Base-by-base conservation (phyloP, 1,139 yeast species). In the Suhomyces terraborum region DNA sequence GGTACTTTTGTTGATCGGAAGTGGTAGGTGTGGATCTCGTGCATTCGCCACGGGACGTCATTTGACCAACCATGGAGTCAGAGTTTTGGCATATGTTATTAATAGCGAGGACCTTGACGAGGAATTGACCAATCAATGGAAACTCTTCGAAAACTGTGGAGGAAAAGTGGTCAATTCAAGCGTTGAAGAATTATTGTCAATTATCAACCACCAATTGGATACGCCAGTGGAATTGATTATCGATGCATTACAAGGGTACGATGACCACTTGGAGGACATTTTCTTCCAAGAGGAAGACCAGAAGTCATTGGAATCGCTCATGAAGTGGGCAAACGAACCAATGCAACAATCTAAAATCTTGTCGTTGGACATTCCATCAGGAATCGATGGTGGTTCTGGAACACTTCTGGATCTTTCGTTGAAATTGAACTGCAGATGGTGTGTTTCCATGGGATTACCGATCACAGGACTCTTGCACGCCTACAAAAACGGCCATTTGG, bases 301-400 rank as follows among this genome's bases (percentile, higher is more conserved):
- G 21, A 46, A 41, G 28, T 57, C 66, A 21, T 76, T 79, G n/a
- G 52, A 55, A 7, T 56, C 64, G n/a, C 54, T 84, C 18, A 73
- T 87, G 21, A 64, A 64, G 13, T 89, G 96, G 96, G 79, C 86
- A 47, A 84, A 85, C 49, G 67, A 67, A 36, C 75, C 75, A n/a
- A 58, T 58, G 10, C 69, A 67, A 29, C 66, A 66, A 34, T 66
- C 75, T 7, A 75, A 79, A 36, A 66, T 82, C 10, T 66, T 87
- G 68, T 84, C 95, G 0, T 61, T 89, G 20, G 96, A 88, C 54
- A 78, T 87, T 24, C 94, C 96, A 3, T 77, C 91, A 0, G 96
- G 96, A 6, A 70, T 86, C 31, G 96, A 88, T 55, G 84, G 94
- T 7, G 88, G 95, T 4, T 82, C 94, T 0, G 96, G 96, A 7